Percentiles rank a stretch among this genome's conserved stretches.
Evolutionary conservation across 139 green algal genomes (phyloP).

Genomic region (Eudorina sp.): DNA sequence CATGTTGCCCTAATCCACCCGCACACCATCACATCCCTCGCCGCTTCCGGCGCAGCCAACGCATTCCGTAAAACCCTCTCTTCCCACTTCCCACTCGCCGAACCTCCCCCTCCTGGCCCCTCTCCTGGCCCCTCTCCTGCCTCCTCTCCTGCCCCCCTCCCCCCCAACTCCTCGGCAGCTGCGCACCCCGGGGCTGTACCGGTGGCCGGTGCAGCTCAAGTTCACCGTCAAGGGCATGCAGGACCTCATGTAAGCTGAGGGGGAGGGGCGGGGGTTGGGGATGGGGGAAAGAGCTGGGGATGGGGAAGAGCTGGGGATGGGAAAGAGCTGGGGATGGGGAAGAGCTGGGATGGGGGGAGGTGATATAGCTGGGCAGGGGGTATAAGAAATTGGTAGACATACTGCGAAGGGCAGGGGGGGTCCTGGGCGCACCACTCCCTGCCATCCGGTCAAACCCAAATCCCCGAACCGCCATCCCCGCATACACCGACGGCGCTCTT

Average conservation of each 20-base stretch:
- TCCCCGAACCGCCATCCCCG: background rate
- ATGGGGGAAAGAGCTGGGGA: too few species aligned
- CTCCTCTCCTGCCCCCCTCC: background rate
- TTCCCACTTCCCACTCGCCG: background rate
- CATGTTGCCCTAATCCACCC: too few species aligned
- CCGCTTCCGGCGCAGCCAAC: too few species aligned
- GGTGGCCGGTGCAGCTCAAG: constrained; percentile 64
- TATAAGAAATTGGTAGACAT: too few species aligned
- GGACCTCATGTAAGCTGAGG: constrained; percentile 32
- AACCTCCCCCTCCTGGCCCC: background rate
- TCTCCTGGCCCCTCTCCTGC: background rate
- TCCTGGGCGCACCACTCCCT: too few species aligned
- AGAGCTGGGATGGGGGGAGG: too few species aligned
- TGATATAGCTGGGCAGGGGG: too few species aligned
- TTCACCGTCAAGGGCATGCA: constrained; percentile 24
- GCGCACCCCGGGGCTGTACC: constrained; percentile 54
- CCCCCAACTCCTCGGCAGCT: constrained; percentile 37
- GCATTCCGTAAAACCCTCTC: too few species aligned
- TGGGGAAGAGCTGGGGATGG: too few species aligned
- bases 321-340: too few species aligned
- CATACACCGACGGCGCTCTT: background rate
- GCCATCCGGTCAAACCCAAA: background rate
- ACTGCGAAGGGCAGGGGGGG: too few species aligned
- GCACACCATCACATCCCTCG: too few species aligned
- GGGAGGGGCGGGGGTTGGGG: background rate